Percentiles rank a stretch among this genome's conserved stretches.
These are phyloP conservation scores for Syzygium oleosum DNA, from an alignment of 345 rosid species.

Conservation along the genomic window DNA sequence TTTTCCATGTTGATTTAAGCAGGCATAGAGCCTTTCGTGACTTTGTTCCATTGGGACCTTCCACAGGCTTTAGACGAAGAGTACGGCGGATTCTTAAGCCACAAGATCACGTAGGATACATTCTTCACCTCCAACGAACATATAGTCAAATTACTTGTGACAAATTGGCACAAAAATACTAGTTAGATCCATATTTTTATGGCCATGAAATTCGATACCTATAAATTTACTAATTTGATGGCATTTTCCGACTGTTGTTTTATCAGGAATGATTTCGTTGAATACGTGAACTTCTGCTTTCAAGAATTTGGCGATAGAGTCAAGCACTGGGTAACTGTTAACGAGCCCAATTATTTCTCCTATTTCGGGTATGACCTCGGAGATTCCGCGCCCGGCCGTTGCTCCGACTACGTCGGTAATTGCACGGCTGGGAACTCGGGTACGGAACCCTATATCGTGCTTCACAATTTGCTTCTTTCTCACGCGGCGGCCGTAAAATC, in stretches of 20 bases:
- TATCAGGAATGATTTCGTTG: slow-evolving; percentile 6
- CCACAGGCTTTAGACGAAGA: slow-evolving; percentile 23
- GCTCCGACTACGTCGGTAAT: background rate
- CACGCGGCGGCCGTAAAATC: slow-evolving; percentile 18
- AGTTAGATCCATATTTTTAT: background rate
- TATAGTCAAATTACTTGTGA: background rate
- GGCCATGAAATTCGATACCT: background rate
- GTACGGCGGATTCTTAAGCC: slow-evolving; percentile 18
- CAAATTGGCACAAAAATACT: background rate
- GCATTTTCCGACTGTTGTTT: background rate
- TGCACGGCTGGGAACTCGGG: slow-evolving; percentile 15
- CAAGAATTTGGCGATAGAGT: slow-evolving; percentile 19
- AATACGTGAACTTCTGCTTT: slow-evolving; percentile 10
- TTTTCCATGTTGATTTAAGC: background rate
- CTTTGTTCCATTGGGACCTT: slow-evolving; percentile 21
- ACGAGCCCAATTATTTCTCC: slow-evolving; percentile 5
- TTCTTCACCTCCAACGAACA: background rate
- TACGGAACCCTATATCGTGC: slow-evolving; percentile 20
- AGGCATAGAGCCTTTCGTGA: slow-evolving; percentile 23
- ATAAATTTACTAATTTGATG: no score
- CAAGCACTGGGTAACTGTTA: slow-evolving; percentile 11
- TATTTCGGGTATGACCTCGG: background rate
- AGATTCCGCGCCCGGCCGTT: slow-evolving; percentile 2
- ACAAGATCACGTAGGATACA: slow-evolving; percentile 15
- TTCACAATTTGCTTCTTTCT: slow-evolving; percentile 16